These are phyloP conservation scores for Ophiostoma novo-ulmi DNA, from an alignment of 2,329 filamentous ascomycete species.

Conservation along the genomic window DNA sequence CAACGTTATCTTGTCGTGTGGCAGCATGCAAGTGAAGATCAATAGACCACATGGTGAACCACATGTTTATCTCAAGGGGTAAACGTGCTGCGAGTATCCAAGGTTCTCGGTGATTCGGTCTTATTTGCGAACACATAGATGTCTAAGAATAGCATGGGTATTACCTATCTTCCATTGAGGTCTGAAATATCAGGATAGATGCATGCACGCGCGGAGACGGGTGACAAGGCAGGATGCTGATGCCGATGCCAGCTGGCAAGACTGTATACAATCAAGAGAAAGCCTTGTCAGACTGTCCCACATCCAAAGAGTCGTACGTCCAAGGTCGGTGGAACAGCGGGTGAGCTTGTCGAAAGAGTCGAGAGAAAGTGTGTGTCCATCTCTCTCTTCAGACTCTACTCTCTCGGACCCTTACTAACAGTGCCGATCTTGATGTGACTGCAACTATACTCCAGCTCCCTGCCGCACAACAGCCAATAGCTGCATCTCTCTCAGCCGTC, in stretches of 20 bases:
- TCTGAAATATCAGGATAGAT: background rate
- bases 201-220: background rate
- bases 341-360: background rate
- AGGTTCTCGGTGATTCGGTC: background rate
- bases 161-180: background rate
- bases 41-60: background rate
- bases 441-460: background rate
- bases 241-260: background rate
- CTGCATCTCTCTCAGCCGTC: background rate
- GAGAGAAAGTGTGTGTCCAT: background rate
- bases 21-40: background rate
- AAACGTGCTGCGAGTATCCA: background rate
- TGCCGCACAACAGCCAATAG: background rate
- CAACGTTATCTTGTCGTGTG: background rate
- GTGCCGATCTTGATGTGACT: conserved; percentile 9
- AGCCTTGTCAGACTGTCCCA: background rate
- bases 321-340: background rate
- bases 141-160: background rate
- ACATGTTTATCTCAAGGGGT: background rate
- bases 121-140: background rate
- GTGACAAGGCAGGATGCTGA: background rate
- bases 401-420: background rate
- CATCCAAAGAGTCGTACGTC: background rate
- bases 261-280: background rate
- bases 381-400: background rate